Evolutionary conservation across 2,329 filamentous ascomycete species (phyloP), one percentile per base, ranked within the genome.

Genomic region (Ceratocystis alfenasii): DNA sequence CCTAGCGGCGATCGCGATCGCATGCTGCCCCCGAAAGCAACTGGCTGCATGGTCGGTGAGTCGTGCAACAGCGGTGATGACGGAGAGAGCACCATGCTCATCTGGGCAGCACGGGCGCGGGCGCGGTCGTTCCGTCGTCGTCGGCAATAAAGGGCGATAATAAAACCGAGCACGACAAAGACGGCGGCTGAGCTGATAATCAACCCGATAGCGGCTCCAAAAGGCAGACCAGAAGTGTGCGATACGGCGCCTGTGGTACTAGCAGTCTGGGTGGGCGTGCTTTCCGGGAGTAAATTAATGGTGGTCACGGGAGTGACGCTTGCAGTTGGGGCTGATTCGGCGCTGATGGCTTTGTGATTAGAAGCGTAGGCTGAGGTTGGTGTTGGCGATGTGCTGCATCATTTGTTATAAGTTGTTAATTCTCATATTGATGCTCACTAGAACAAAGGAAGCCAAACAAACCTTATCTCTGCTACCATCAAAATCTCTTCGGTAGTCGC

Each of bases 171-270:
- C 22, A 53, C 57, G 12, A 64, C 10, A n/a, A 57, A 59, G 6
- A 45, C 61, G 20, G 62, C 53, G 22, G 62, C 62, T 3, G 61
- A 63, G 30, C 68, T 66, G 30, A 67, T 46, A 5, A 63, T 55
- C 15, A 68, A 59, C 17, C 63, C 68, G 33, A 64, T 36, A 12
- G 65, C 66, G 10, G 66, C 62, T 44, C 65, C 63, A 25, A 57
- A 55, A 4, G 68, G 46, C n/a, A 68, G 66, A 15, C 63, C 25
- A 4, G 17, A 25, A 22, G 3, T 65, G 48, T 28, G 50, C 1
- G 62, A 50, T 22, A 30, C 6, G 7, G 59, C 60, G 6, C 46
- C 7, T n/a, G 62, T 66, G 5, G 62, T 53, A 15, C 22, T n/a
- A n/a, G 57, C 64, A 44, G 25, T 44, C 30, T 20, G n/a, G 46